phyloP scores from a whole-genome alignment of 2,329 filamentous ascomycete species.

The Esteya vermicola region DNA sequence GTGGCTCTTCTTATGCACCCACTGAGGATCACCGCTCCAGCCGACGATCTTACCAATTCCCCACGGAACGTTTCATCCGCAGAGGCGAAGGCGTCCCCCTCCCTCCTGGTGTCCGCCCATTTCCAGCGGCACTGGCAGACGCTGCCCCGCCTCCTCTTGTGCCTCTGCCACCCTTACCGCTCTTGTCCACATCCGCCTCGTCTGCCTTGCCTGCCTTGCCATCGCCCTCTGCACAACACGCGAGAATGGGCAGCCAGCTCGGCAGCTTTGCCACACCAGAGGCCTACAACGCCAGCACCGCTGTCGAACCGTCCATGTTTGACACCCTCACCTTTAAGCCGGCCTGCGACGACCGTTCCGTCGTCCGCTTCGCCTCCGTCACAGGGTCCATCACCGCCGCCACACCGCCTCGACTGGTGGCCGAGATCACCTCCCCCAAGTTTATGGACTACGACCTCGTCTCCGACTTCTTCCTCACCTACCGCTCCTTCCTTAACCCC shows the following conservation, averaged over 20 bases:
- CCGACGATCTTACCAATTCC: constrained; percentile 19
- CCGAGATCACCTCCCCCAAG: constrained; percentile 88
- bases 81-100: constrained; percentile 12
- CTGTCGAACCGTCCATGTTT: constrained; percentile 64
- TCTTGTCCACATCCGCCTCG: too few relatives aligned
- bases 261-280: constrained; percentile 6
- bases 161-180: background rate
- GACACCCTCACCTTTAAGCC: constrained; percentile 69
- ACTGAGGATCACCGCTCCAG: constrained; percentile 59
- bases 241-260: too few relatives aligned
- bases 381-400: constrained; percentile 72
- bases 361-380: constrained; percentile 66
- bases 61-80: constrained; percentile 23
- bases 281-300: constrained; percentile 32
- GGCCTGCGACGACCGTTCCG: constrained; percentile 58
- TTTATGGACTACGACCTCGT: constrained; percentile 95
- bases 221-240: too few relatives aligned
- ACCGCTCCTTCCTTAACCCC: constrained; percentile 70
- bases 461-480: constrained; percentile 96
- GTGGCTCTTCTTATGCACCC: constrained; percentile 67
- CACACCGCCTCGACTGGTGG: constrained; percentile 78
- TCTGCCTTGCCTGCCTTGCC: too few relatives aligned
- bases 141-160: background rate
- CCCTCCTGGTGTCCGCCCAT: too few relatives aligned
- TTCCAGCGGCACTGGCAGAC: too few relatives aligned